Base-by-base conservation (phyloP, 1,284 basidiomycete species). In the Cutaneotrichosporon cyanovorans region DNA sequence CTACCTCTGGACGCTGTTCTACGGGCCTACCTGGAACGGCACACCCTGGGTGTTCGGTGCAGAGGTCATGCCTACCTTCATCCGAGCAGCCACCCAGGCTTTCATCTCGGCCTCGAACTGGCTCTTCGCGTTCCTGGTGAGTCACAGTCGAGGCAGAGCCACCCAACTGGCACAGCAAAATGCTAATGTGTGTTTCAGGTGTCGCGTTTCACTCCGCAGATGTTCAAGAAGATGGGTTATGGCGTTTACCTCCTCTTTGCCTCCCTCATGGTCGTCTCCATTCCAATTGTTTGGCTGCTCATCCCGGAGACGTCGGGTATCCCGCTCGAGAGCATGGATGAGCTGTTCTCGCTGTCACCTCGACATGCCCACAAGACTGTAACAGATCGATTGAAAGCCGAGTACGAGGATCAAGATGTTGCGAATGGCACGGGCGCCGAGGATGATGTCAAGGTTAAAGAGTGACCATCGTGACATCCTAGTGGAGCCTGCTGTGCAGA, bases 201-300 rank as follows among this genome's bases (percentile, higher is more conserved):
- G 9, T 57, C 63, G 2, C 53, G 63, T 28, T 57, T 55, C 15
- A 65, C 63, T 1, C 59, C 59, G 2, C 46, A 59, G 33, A 63
- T 63, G 62, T 63, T 65, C 54, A 18, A 41, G 20, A 16, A 34
- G 10, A 60, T 60, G 59, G 46, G 47, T 9, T 69, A 57, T 48
- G 66, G 66, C 12, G 67, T 67, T 22, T 72, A 66, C 56, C 51
- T 71, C 46, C 64, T 72, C 61, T 66, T 72, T 39, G 69, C 65
- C 0, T 21, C 54, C 23, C 61, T 71, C 52, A 65, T 63, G 57
- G 20, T 67, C 44, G 2, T 64, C 16, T 55, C 61, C 21, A 49
- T 66, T 21, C 50, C 50, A 18, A 57, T 56, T 43, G 59, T 72
- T 40, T 48, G 21, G 16, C 19, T 48, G 21, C 7, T 42, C 21